phyloP scores from a whole-genome alignment of 2,329 filamentous ascomycete genomes.

The Elsinoe perseae region DNA sequence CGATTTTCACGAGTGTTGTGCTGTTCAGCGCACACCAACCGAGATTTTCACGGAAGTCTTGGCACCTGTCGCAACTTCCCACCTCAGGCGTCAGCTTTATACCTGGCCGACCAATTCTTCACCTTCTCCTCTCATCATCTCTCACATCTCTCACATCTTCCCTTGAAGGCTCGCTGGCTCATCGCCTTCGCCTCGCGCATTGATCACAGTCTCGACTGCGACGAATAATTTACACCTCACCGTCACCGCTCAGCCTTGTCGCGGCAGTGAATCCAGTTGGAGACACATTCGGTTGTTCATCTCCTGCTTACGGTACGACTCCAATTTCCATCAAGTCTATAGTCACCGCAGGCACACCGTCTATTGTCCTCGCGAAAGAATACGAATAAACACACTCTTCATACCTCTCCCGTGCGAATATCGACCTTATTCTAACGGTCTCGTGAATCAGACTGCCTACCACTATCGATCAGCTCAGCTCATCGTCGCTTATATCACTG shows the following conservation, averaged over 20 bases:
- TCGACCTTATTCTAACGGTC: slow-evolving; percentile 8
- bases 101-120: not conserved
- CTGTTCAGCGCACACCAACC: slow-evolving; percentile 1
- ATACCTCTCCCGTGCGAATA: not conserved
- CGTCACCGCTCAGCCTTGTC: slow-evolving; percentile 7
- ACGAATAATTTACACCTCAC: slow-evolving; percentile 21
- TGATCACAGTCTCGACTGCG: slow-evolving; percentile 18
- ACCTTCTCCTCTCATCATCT: slow-evolving; percentile 4
- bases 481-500: slow-evolving; percentile 24
- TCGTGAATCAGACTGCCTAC: slow-evolving; percentile 17
- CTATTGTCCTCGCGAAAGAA: slow-evolving; percentile 15
- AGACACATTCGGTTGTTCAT: slow-evolving; percentile 99
- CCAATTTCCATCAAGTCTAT: slow-evolving; percentile 17
- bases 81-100: slow-evolving; percentile 3
- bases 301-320: slow-evolving; percentile 62
- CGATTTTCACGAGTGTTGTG: slow-evolving; percentile 8
- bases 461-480: slow-evolving; percentile 16
- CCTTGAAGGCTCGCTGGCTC: slow-evolving; percentile 34
- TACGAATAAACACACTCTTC: not conserved
- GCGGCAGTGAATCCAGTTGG: slow-evolving; percentile 50
- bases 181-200: slow-evolving; percentile 31
- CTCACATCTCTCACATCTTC: slow-evolving; percentile 2
- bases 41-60: slow-evolving; percentile 4
- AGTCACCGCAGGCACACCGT: slow-evolving; percentile 16
- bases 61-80: not conserved